These are phyloP conservation scores for Botrytis aclada DNA, from an alignment of 2,329 filamentous ascomycete genomes.

Conservation along the genomic window DNA sequence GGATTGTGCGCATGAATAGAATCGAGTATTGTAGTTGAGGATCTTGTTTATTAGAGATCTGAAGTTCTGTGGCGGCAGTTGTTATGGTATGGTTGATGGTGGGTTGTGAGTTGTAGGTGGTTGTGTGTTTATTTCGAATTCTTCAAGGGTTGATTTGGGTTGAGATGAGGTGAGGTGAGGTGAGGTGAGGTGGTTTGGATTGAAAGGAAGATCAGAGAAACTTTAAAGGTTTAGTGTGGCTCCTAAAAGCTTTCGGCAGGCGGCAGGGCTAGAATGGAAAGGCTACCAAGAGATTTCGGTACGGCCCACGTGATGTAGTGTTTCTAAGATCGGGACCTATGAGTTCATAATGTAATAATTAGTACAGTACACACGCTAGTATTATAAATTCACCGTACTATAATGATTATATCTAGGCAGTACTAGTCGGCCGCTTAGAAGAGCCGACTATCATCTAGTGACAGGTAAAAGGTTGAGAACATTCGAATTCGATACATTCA, in stretches of 20 bases:
- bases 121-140: background rate
- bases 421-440: no score
- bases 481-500: background rate
- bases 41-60: constrained; percentile 13
- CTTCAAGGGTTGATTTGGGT: constrained; percentile 1
- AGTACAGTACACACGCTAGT: background rate
- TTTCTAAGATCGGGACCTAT: background rate
- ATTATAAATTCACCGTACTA: background rate
- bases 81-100: background rate
- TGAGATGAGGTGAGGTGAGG: background rate
- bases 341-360: background rate
- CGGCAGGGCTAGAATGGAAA: constrained; percentile 3
- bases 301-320: background rate
- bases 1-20: constrained; percentile 23
- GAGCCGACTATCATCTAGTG: no score
- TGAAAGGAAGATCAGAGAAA: constrained; percentile 19
- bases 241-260: constrained; percentile 12
- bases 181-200: constrained; percentile 7
- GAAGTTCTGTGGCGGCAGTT: background rate
- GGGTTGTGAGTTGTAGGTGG: background rate
- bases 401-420: background rate
- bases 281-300: background rate
- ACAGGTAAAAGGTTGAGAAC: background rate
- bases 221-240: constrained; percentile 14
- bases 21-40: constrained; percentile 22